These are phyloP conservation scores for Blastobotrys mokoenaii DNA, from an alignment of 805 yeast species.

Conservation along the genomic window DNA sequence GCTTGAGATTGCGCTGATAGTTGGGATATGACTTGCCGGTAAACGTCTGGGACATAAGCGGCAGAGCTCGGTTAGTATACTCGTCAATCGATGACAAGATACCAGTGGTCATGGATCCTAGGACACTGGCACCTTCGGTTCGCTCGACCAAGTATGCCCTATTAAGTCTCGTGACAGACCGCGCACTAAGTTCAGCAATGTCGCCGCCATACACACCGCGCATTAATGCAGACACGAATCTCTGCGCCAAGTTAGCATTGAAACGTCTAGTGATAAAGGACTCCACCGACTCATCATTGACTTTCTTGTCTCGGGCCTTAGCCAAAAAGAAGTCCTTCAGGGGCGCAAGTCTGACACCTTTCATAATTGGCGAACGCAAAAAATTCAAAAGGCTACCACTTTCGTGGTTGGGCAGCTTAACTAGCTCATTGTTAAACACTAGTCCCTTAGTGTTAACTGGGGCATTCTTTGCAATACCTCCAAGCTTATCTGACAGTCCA, in stretches of 20 bases:
- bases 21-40: slow-evolving; percentile 11
- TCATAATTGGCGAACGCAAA: slow-evolving; percentile 28
- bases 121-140: slow-evolving; percentile 40
- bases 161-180: slow-evolving; percentile 44
- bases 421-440: slow-evolving; percentile 30
- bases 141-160: slow-evolving; percentile 48
- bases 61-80: slow-evolving; percentile 19
- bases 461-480: slow-evolving; percentile 49
- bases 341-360: slow-evolving; percentile 49
- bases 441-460: slow-evolving; percentile 68
- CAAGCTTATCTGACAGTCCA: slow-evolving; percentile 38
- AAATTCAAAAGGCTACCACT: slow-evolving; percentile 14
- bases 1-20: slow-evolving; percentile 2
- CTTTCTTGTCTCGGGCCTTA: slow-evolving; percentile 9
- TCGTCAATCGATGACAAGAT: slow-evolving; percentile 22
- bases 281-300: slow-evolving; percentile 63
- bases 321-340: slow-evolving; percentile 28
- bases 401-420: slow-evolving; percentile 23
- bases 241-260: slow-evolving; percentile 43
- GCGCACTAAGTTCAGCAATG: slow-evolving; percentile 52
- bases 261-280: slow-evolving; percentile 62
- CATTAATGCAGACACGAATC: slow-evolving; percentile 69
- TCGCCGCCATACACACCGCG: slow-evolving; percentile 95
- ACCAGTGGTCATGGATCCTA: slow-evolving; percentile 37
- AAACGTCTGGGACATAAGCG: slow-evolving; percentile 20